Conservation (phyloP, 768 basidiomycete species). For the Mycena maculata region DNA sequence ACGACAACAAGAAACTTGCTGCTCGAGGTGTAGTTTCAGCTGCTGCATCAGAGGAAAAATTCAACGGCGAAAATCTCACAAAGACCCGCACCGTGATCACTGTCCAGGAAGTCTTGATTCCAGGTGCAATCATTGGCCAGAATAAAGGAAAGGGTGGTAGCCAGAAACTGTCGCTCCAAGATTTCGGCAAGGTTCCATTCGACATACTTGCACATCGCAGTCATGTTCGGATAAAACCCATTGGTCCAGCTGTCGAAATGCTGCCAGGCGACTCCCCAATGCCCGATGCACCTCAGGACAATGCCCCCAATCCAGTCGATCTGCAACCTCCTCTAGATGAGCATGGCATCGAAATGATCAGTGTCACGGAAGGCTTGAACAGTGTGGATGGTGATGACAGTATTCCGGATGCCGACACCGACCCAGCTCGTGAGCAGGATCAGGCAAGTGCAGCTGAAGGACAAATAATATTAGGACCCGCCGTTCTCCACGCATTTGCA, state of each 20-base stretch:
- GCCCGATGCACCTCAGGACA: not conserved
- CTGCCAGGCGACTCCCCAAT: not conserved
- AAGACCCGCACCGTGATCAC: conserved; percentile 18
- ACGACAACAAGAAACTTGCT: conserved; percentile 19
- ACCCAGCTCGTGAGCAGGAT: not conserved
- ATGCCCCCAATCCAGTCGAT: not conserved
- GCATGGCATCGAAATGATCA: conserved; percentile 8
- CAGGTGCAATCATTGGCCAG: conserved; percentile 12
- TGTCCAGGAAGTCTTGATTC: conserved; percentile 12
- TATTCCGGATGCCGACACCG: not conserved
- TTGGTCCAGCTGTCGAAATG: not conserved
- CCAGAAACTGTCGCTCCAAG: not conserved
- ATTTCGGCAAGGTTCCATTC: conserved; percentile 11
- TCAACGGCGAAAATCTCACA: conserved; percentile 10
- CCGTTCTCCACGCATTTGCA: not conserved
- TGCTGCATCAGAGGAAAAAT: not conserved
- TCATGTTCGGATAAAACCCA: conserved; percentile 18
- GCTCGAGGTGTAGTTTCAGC: conserved; percentile 17
- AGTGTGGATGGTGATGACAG: not conserved
- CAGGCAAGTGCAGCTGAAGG: not conserved
- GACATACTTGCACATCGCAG: conserved; percentile 16
- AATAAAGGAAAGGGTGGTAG: not conserved
- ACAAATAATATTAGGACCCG: not conserved
- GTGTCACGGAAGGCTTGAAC: conserved; percentile 7
- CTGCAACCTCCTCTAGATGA: conserved; percentile 1